Percentiles rank a stretch among this genome's conserved stretches.
These are phyloP conservation scores for Wickerhamiella cacticola DNA, from an alignment of 805 yeast genomes.

Conservation along the genomic window DNA sequence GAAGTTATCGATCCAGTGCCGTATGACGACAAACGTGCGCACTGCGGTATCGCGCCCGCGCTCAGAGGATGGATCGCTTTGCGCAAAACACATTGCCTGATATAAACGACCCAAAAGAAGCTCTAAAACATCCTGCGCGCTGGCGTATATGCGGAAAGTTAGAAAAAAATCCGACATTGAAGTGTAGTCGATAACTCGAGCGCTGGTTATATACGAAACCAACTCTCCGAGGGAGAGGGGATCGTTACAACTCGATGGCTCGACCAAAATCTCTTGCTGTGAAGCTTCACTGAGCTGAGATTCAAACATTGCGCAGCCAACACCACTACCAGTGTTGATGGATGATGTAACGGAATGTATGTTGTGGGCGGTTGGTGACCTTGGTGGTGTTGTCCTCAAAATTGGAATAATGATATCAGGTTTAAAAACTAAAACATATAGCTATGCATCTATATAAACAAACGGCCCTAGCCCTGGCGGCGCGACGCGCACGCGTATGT, in stretches of 20 bases:
- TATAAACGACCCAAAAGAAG: constrained; percentile 51
- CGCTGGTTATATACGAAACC: constrained; percentile 43
- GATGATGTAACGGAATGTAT: constrained; percentile 12
- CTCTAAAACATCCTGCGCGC: constrained; percentile 46
- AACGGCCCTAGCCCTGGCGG: constrained; percentile 2
- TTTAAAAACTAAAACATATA: not conserved
- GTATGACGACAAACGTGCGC: constrained; percentile 71
- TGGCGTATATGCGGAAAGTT: constrained; percentile 61
- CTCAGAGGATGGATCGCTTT: constrained; percentile 27
- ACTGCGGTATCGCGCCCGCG: constrained; percentile 57
- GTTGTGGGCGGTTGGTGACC: not conserved
- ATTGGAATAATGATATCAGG: not conserved
- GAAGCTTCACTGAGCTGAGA: not conserved
- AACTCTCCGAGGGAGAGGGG: constrained; percentile 22
- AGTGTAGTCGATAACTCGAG: constrained; percentile 62
- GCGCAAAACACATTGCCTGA: constrained; percentile 47
- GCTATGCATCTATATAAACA: not conserved
- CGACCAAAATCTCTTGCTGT: not conserved
- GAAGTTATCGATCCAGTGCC: constrained; percentile 85
- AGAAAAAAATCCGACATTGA: constrained; percentile 76
- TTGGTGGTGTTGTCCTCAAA: not conserved
- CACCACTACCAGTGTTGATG: constrained; percentile 3
- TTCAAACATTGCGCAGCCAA: constrained; percentile 1
- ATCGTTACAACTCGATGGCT: not conserved
- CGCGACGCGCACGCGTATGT: constrained; percentile 6